Percentiles rank a stretch among this genome's conserved stretches.
These are phyloP conservation scores for Chlamydomonas schloesseri DNA, from an alignment of 139 green algal genomes.

Conservation along the genomic window DNA sequence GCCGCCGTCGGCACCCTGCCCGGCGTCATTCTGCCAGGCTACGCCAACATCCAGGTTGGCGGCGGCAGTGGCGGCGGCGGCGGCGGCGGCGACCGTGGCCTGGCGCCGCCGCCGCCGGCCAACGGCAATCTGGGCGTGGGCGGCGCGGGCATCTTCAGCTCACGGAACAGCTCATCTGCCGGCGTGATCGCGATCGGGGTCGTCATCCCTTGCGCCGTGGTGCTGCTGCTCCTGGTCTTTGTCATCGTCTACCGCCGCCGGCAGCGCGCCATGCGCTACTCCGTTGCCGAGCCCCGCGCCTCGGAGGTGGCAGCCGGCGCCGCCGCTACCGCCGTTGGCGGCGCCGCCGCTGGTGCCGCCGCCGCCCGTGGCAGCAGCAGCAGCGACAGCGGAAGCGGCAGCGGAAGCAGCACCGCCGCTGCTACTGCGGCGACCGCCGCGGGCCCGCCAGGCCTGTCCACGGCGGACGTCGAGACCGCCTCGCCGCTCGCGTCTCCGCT, in stretches of 20 bases:
- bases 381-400: not conserved
- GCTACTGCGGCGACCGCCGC: not conserved
- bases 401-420: too few species aligned
- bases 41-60: not conserved
- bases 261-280: not conserved
- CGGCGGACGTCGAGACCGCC: not conserved
- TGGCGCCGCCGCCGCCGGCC: not conserved
- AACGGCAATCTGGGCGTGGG: not conserved
- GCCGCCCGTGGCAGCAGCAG: not conserved
- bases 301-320: not conserved
- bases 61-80: not conserved
- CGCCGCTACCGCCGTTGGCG: too few species aligned
- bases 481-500: not conserved
- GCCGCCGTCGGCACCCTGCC: not conserved
- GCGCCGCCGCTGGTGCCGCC: too few species aligned
- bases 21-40: slow-evolving; percentile 12
- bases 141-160: not conserved
- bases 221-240: not conserved
- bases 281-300: not conserved
- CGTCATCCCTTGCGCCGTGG: not conserved
- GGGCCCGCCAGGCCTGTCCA: not conserved
- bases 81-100: not conserved
- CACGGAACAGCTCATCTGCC: not conserved
- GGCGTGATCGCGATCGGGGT: not conserved
- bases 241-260: not conserved